Evolutionary conservation across 768 basidiomycete species (phyloP), one percentile per base, ranked within the genome.

Genomic region (Plicaturopsis crispa): DNA sequence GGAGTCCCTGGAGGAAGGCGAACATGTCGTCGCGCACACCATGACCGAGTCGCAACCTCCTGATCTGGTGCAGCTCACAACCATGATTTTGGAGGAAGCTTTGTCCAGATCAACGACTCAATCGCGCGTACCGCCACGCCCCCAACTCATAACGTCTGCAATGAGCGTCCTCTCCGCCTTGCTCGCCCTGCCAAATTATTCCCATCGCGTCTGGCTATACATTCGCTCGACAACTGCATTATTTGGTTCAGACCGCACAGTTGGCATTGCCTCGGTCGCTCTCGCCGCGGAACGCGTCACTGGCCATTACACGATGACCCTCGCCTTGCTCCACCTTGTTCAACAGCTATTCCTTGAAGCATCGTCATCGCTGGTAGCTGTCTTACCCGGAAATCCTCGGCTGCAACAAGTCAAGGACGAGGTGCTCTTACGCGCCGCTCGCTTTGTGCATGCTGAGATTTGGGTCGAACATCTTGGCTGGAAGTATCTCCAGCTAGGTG

Each of bases 201-300:
- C 86, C n/a, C 76, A 78, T 46, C 73, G 84, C 2, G 85, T 93
- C 17, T 94, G 90, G 91, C 65, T 90, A 7, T 92, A 85, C 50
- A 73, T 93, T 14, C 80, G 89, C 10, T 84, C 84, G 4, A 84
- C 89, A 0, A 66, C 73, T 0, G 72, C 79, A 16, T 69, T 96
- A 19, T 89, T 94, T 48, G 82, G 84, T 13, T 67, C 78, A 4
- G 77, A 75, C 18, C 66, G 66, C 31, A 54, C 60, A 5, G 59
- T 68, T 21, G 78, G 75, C 7, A 75, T 76, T 43, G 75, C 76
- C 4, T 76, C 80, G 3, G 66, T 72, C 31, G 75, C 80, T n/a
- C 62, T 94, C 43, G 70, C 81, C 1, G 60, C 74, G 3, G 84
- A 90, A 56, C 70, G 86, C 16, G 63, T 77, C 22, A 71, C 79